These are phyloP conservation scores for Hypsizygus marmoreus DNA, from an alignment of 768 basidiomycete genomes.

Conservation along the genomic window DNA sequence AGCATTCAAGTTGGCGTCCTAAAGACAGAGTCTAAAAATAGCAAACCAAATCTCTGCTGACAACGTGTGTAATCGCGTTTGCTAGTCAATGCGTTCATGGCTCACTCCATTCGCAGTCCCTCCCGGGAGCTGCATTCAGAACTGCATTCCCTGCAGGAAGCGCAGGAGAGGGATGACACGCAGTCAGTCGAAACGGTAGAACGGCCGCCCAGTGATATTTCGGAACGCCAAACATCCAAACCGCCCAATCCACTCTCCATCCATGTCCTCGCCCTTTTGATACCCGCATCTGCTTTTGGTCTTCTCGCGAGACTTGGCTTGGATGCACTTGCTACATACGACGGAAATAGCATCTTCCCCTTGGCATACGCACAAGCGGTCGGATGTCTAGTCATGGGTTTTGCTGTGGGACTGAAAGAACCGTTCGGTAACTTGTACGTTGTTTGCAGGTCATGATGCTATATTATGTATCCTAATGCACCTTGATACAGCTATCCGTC, in stretches of 20 bases:
- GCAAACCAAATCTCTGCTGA: no score
- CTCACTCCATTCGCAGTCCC: no score
- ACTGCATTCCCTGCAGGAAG: slow-evolving; percentile 4
- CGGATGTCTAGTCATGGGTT: slow-evolving; percentile 93
- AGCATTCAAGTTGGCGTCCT: slow-evolving; percentile 4
- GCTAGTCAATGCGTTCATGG: no score
- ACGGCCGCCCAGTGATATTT: slow-evolving; percentile 32
- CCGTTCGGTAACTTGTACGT: slow-evolving; percentile 76
- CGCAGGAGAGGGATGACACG: slow-evolving; percentile 15
- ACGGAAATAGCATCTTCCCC: slow-evolving; percentile 76
- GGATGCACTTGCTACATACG: slow-evolving; percentile 69
- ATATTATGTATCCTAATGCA: background rate
- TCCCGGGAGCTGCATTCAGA: no score
- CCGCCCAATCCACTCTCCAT: slow-evolving; percentile 55
- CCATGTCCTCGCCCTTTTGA: slow-evolving; percentile 68
- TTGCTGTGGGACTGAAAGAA: slow-evolving; percentile 68
- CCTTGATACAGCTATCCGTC: slow-evolving; percentile 73
- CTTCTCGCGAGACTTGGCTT: slow-evolving; percentile 81
- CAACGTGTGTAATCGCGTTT: no score
- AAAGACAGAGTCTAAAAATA: slow-evolving; percentile 7
- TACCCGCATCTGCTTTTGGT: slow-evolving; percentile 86
- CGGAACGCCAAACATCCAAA: slow-evolving; percentile 32
- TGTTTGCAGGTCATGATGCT: background rate
- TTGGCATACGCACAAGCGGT: slow-evolving; percentile 83
- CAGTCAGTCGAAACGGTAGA: slow-evolving; percentile 35